Evolutionary conservation across 2,329 filamentous ascomycete genomes (phyloP), one percentile per base, ranked within the genome.

Genomic region (Fusarium sp.): DNA sequence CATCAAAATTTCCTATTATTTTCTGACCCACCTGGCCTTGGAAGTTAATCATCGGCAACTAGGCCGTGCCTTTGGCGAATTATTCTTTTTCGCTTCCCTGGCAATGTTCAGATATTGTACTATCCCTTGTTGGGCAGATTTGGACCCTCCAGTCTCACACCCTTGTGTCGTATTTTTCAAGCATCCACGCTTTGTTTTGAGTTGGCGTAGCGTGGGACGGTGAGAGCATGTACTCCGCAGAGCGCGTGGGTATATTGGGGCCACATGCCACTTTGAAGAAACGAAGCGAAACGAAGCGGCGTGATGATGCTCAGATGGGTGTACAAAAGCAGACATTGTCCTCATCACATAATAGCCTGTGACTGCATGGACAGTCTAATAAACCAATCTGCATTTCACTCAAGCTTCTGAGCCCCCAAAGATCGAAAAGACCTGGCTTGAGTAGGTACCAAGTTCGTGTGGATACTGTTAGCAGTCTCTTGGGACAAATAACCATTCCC

Each of bases 41-140:
- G 35, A 65, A 51, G 32, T 52, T 62, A 50, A 68, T 69, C 40
- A 35, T 54, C 57, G 54, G 52, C n/a, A 65, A 43, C 51, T 47
- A 57, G 61, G 49, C 54, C 48, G 63, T 59, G 35, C 59, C 54
- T 71, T 65, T 63, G 62, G 60, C 63, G 61, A 74, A 60, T 73
- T 62, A 69, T 74, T 74, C 71, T 68, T 73, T 74, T 73, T 70
- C 62, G 62, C 70, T 74, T 74, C 71, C 70, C 71, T 74, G 68
- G 70, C 57, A 59, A 67, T 61, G 65, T 61, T 65, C 50, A 64
- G 63, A 53, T 59, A 51, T 53, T 52, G 51, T 64, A 55, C 39
- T 65, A 52, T 71, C 68, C 70, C 71, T 52, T 71, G 68, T 37
- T n/a, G 40, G 32, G 45, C 33, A 17, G 62, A 50, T 56, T 58